Evolutionary conservation across 805 yeast genomes (phyloP), one percentile per base, ranked within the genome.

Genomic region (Sugiyamaella chiloensis): DNA sequence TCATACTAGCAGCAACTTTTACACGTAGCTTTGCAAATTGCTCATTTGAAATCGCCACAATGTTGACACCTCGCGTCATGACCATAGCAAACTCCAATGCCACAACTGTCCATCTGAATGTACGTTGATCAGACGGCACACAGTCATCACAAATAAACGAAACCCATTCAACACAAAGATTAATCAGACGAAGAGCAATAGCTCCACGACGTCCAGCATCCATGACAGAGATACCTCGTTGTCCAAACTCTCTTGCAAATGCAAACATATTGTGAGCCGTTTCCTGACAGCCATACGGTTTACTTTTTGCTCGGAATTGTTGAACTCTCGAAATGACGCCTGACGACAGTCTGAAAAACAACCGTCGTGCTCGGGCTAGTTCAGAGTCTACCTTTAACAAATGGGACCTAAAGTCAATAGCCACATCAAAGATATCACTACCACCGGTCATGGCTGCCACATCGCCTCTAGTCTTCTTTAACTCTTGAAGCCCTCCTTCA

Each of bases 51-150:
- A 93, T 71, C 0, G 90, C 85, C 44, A 91, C 69, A 34, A 93
- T 89, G 60, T 91, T 90, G 61, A 85, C 85, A 1, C 96, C 96
- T 44, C 84, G 76, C 0, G 96, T 89, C 79, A 91, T 83, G 56
- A 85, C 88, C 96, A 89, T 88, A 0, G 96, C 95, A 73, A 88
- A 91, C 61, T 93, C 99, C 57, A 93, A 73, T 0, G 99, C 98
- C 11, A 87, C 75, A 20, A 93, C 98, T 65, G 96, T 88, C 96
- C 97, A 93, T 58, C 95, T 74, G 61, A 93, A 93, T 0, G 98
- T 91, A 58, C 82, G 85, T 47, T 85, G 78, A 56, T 91, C 97
- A 0, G 95, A 84, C 0, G 97, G 96, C 12, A 82, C 81, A 69
- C 99, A 93, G 60, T 91, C 97, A 64, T 93, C 96, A 51, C 91